Percentiles rank a stretch among this genome's conserved stretches.
Conservation (phyloP, 306 rosid species). For the Medicago arabica region DNA sequence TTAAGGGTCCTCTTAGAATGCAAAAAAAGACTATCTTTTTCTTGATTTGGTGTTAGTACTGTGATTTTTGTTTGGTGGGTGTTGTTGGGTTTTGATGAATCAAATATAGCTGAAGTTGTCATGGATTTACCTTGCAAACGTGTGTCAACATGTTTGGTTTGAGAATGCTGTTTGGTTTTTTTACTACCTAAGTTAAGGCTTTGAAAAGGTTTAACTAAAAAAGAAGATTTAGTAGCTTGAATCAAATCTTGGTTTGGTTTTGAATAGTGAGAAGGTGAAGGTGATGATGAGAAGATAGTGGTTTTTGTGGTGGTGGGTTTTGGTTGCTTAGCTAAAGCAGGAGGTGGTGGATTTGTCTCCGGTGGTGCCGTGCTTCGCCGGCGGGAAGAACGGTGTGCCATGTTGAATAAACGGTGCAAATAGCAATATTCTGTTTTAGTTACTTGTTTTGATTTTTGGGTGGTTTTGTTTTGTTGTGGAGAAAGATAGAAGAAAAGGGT, state of each 20-base stretch:
- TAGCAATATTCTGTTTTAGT: neutral
- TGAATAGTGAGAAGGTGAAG: conserved; percentile 40
- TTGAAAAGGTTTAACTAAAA: conserved; percentile 46
- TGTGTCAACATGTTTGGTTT: conserved; percentile 44
- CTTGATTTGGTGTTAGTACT: neutral
- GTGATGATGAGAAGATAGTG: conserved; percentile 15
- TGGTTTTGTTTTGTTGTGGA: neutral
- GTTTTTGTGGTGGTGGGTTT: conserved; percentile 39
- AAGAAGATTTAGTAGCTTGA: conserved; percentile 45
- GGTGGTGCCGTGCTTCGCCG: conserved; percentile 57
- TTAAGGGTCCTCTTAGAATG: conserved; percentile 37
- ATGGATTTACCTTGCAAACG: conserved; percentile 53
- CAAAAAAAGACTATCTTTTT: conserved; percentile 31
- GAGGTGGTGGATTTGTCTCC: conserved; percentile 43
- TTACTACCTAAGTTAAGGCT: conserved; percentile 47
- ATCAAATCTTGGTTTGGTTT: conserved; percentile 54
- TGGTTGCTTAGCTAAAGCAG: conserved; percentile 43
- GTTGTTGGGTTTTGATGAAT: conserved; percentile 52
- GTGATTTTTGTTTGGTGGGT: neutral
- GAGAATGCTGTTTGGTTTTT: conserved; percentile 34
- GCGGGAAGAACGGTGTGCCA: conserved; percentile 61
- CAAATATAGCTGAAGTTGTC: conserved; percentile 60
- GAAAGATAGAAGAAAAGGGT: neutral
- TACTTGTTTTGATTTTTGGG: neutral
- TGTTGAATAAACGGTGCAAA: neutral